Base-by-base conservation (phyloP, 306 rosid species). In the peach (Prunus persica) region DNA sequence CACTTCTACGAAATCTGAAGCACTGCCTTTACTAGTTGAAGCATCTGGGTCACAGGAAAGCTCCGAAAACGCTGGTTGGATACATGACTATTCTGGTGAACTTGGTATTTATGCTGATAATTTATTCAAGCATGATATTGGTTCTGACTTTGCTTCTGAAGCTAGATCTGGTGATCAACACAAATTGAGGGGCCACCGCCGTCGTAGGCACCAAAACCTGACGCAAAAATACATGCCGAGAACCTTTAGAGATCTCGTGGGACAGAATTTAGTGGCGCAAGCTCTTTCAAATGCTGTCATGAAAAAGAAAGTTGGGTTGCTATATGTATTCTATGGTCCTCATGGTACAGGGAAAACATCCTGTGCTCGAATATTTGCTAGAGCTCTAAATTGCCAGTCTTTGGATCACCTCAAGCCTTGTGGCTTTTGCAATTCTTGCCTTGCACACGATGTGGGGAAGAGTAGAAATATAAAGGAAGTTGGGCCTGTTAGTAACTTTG, bases 291-390 rank as follows among this genome's bases (percentile, higher is more conserved):
- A 92, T 81, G 98, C 99, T 50, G 98, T 89, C 67, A 65, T 69
- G 43, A 91, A 16, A 75, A 90, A 87, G 86, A 92, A 88, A 78
- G 89, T 96, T 78, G 99, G 98, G 16, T 72, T 92, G 80, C 76
- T 96, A 27, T 96, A 96, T 78, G 96, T 92, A 74, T 96, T 96
- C 87, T 87, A 92, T 69, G 99, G 99, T 74, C 98, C 99, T 65
- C 99, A 89, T 81, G 99, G 99, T 61, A 96, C 98, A 1, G 99
- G 99, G 38, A 96, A 96, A 79, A 96, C 98, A 13, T 92, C 99
- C 2, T 88, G 89, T 73, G 99, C 99, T 73, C 98, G 96, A 24
- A 83, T 96, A 73, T 91, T 96, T 84, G 91, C 99, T 16, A 86
- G 91, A 86, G 97, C 99, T 82, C 83, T 96, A 77, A 96, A 91